Conservation (phyloP, 2,329 filamentous ascomycete species). For the Diaporthe amygdali region DNA sequence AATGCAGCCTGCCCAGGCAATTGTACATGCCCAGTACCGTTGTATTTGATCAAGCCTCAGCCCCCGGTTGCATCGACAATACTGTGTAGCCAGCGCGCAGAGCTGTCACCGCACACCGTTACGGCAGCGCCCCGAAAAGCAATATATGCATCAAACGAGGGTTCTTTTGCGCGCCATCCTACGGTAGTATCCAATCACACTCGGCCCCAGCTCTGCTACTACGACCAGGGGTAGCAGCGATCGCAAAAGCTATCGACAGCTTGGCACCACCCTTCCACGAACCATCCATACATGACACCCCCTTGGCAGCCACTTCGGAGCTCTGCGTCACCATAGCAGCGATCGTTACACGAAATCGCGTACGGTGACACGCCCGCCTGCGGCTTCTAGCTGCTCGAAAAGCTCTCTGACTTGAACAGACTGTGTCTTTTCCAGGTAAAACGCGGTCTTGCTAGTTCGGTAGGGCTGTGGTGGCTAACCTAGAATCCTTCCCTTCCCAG, state of each 20-base stretch:
- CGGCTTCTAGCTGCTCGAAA: neutral
- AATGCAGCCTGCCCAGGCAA: neutral
- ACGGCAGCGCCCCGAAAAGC: neutral
- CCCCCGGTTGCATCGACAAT: neutral
- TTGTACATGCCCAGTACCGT: neutral
- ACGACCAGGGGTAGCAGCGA: neutral
- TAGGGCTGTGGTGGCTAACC: slow-evolving; percentile 19
- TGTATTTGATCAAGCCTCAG: neutral
- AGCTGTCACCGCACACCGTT: neutral
- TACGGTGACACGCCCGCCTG: neutral
- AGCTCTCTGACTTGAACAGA: neutral
- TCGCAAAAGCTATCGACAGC: neutral
- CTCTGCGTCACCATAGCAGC: neutral
- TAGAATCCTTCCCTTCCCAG: slow-evolving; percentile 2
- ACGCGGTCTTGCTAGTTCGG: neutral
- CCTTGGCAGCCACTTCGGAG: neutral
- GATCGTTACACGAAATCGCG: neutral
- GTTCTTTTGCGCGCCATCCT: slow-evolving; percentile 17
- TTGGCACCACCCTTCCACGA: neutral
- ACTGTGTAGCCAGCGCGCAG: neutral
- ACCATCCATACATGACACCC: neutral
- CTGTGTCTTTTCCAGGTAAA: neutral
- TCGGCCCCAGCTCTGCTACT: neutral
- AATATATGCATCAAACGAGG: slow-evolving; percentile 1
- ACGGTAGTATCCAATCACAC: neutral